Evolutionary conservation across 2,329 filamentous ascomycete genomes (phyloP), one percentile per base, ranked within the genome.

Genomic region (Microdochium trichocladiopsis): DNA sequence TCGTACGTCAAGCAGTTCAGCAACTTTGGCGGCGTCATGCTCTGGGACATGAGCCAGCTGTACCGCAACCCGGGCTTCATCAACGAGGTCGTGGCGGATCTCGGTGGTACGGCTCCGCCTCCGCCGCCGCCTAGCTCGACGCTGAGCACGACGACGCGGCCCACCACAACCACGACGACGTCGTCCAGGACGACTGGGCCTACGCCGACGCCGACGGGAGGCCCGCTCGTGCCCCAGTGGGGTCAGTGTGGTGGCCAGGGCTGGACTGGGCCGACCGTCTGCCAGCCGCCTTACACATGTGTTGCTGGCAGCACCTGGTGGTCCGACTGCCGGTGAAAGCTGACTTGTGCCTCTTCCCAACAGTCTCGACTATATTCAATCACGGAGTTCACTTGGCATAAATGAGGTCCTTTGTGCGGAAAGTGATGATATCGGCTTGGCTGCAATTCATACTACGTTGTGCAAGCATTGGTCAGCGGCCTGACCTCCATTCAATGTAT

Each of bases 1-100:
- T 52, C 71, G 31, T 85, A 80, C 60, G 72, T 69, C 47, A 76
- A 77, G 66, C 63, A 67, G 41, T 87, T 77, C 60, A 65, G 69
- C 3, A 84, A 76, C 65, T 87, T 87, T 59, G 84, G 83, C 8
- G 84, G 84, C 25, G 75, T 84, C 25, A 86, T 87, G 84, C 73
- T 86, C 69, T 87, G 83, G 84, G 84, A 88, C 64, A 79, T 79
- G 67, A 79, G 72, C 25, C 82, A 85, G 69, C 72, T 79, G 2
- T 83, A 76, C 56, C 66, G 68, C n/a, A 86, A 86, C 65, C 31
- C 58, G 2, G 82, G 80, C 1, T 84, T 83, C 62, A 67, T 86
- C 51, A 65, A 67, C 24, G 63, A 69, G 36, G 67, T 83, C 3
- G 63, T 66, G 57, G 52, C 60, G 31, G 62, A 68, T 52, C 60